phyloP scores from a whole-genome alignment of 768 basidiomycete genomes.

The Mycena kentingensis region DNA sequence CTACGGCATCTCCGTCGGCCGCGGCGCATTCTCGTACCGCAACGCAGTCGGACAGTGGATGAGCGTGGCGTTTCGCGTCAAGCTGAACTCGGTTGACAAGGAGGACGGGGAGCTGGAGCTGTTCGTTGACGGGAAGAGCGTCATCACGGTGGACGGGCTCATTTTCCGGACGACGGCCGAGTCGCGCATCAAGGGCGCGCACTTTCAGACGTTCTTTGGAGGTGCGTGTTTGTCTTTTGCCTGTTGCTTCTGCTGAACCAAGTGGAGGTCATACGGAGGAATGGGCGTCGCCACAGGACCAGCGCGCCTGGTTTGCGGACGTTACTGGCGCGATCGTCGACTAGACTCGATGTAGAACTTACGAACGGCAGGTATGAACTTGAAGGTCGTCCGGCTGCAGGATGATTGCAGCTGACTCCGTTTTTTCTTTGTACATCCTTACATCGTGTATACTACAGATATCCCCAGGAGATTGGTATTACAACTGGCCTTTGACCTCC shows the following conservation, averaged over 20 bases:
- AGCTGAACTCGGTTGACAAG: conserved; percentile 60
- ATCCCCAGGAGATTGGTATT: no score
- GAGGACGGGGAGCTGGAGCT: conserved; percentile 71
- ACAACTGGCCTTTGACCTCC: no score
- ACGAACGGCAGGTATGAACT: no score
- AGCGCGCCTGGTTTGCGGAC: conserved; percentile 57
- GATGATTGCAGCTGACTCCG: no score
- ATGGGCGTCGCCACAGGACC: conserved; percentile 64
- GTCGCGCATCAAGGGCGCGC: conserved; percentile 63
- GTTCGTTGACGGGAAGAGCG: conserved; percentile 61
- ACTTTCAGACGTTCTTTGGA: conserved; percentile 80
- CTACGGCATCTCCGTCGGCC: conserved; percentile 68
- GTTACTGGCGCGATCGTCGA: conserved; percentile 45
- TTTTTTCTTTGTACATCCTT: no score
- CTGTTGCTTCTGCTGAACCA: no score
- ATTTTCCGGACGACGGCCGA: conserved; percentile 45
- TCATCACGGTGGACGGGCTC: conserved; percentile 53
- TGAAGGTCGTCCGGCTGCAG: no score
- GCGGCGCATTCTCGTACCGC: conserved; percentile 60
- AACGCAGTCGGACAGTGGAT: conserved; percentile 60
- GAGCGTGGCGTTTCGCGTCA: conserved; percentile 64
- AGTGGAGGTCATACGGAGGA: conserved; percentile 53
- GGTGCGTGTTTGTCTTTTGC: conserved; percentile 39
- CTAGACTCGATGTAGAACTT: no score
- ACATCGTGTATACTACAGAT: no score